Base-by-base conservation (phyloP, 2,329 filamentous ascomycete species). In the Venturia pyrina region DNA sequence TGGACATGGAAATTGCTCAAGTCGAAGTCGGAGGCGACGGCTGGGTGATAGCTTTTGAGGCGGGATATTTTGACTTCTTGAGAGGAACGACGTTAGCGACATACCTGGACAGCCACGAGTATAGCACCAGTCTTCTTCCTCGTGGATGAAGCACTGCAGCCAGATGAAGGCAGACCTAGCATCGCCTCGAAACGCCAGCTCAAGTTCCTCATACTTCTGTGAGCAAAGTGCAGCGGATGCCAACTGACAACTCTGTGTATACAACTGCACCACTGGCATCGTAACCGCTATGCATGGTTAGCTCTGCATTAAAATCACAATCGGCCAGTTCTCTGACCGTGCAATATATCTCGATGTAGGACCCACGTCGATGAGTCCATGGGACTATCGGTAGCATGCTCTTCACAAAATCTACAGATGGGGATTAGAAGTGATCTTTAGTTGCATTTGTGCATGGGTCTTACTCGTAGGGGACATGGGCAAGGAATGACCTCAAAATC, bases 111-210 rank as follows among this genome's bases (percentile, higher is more conserved):
- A 86, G 34, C 83, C 82, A 34, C 78, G 74, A 1, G 82, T 84
- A 66, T 79, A 75, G 70, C 82, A 84, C 83, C 83, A 86, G 68
- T 85, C 81, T 67, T 81, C 79, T 68, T 84, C 83, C 63, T 85
- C 83, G 13, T 75, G 77, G 28, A 86, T 72, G 67, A 86, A 84
- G 73, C 82, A 85, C 68, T 85, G 81, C 44, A 87, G 76, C 79
- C 83, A 86, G 64, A 85, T 75, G 70, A 84, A 86, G 0, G 84
- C 83, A 67, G 80, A 80, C 57, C 84, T 80, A 4, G 83, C 83
- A 64, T 83, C 80, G 5, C 82, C 82, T 1, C 79, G 78, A 72
- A 85, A 86, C 2, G 83, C 84, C 53, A 83, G 78, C 70, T 86
- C 84, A 5, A 83, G 78, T 66, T 86, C 83, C 65, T 81, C 78